Base-by-base conservation (phyloP, 768 basidiomycete genomes). In the Xanthoconium purpureum region DNA sequence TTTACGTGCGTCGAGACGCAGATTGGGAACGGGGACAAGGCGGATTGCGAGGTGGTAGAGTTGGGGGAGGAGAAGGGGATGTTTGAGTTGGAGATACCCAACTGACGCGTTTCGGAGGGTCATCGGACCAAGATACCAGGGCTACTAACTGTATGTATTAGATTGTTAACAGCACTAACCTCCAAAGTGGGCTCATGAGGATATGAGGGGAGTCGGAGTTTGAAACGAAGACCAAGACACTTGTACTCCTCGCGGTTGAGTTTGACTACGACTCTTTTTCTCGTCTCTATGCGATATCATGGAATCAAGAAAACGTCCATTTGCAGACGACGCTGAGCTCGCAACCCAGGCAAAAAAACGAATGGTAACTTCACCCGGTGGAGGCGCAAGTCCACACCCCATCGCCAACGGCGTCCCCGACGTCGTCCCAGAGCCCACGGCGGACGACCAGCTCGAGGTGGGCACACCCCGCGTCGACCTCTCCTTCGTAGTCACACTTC, bases 1-100 rank as follows among this genome's bases (percentile, higher is more conserved):
- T 81, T 94, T 61, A 79, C 91, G 10, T 98, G 96, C 66, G 83
- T 98, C 10, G 96, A 98, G 73, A 91, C 94, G 24, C 95, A 98
- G 71, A 85, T 96, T 51, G 94, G 93, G 7, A 81, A 90, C 55
- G 89, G 89, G 1, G 81, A 84, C 48, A 66, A 66, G 55, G 77
- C 82, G 20, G 97, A 99, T 71, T 98, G 96, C 69, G 94, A 99
- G 72, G 82, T 98, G 53, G 64, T 93, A 17, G 79, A 87, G 24
- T 65, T 81, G 65, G 55, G 29, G 3, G 50, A 32, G 39, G 38
- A 39, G 38, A n/a, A 39, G 17, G 33, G 30, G 30, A n/a, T n/a
- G 14, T 0, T 46, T 2, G 50, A 58, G 50, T 10, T 63, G 33
- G 12, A 32, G 29, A 32, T 46, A 32, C 15, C 44, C 29, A 12